Conservation (phyloP, 805 yeast genomes). For the Metschnikowia kunwiensis region DNA sequence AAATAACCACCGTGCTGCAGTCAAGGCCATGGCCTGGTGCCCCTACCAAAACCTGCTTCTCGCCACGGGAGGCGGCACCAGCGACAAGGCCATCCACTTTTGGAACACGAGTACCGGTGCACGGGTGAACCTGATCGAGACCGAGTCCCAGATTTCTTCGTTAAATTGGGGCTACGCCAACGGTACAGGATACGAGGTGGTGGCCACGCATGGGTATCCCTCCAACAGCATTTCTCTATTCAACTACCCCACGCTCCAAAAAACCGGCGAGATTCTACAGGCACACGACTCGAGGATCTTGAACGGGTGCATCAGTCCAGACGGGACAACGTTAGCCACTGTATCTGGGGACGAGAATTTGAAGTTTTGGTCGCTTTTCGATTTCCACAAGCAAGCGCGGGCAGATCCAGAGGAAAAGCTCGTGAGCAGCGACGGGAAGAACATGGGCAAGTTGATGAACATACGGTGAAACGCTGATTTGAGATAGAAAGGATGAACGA, state of each 20-base stretch:
- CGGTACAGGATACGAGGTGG: constrained; percentile 77
- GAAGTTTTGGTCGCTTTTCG: constrained; percentile 92
- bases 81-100: constrained; percentile 80
- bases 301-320: constrained; percentile 82
- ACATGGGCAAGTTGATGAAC: constrained; percentile 27
- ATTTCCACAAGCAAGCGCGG: constrained; percentile 35
- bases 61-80: constrained; percentile 97
- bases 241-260: constrained; percentile 80
- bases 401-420: constrained; percentile 20
- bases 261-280: constrained; percentile 78
- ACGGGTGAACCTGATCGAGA: constrained; percentile 77
- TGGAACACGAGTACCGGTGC: constrained; percentile 95
- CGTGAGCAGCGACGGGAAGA: constrained; percentile 19
- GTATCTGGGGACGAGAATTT: constrained; percentile 95
- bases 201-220: constrained; percentile 93
- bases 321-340: constrained; percentile 85
- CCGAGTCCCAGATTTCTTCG: constrained; percentile 94
- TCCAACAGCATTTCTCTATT: constrained; percentile 78
- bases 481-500: no score
- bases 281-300: constrained; percentile 92
- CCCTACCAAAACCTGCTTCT: constrained; percentile 78
- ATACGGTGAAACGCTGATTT: constrained; percentile 21
- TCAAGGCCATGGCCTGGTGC: constrained; percentile 93
- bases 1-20: constrained; percentile 86
- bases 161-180: constrained; percentile 82